phyloP scores from a whole-genome alignment of 495 filamentous ascomycete genomes.

The Zalerion maritima region DNA sequence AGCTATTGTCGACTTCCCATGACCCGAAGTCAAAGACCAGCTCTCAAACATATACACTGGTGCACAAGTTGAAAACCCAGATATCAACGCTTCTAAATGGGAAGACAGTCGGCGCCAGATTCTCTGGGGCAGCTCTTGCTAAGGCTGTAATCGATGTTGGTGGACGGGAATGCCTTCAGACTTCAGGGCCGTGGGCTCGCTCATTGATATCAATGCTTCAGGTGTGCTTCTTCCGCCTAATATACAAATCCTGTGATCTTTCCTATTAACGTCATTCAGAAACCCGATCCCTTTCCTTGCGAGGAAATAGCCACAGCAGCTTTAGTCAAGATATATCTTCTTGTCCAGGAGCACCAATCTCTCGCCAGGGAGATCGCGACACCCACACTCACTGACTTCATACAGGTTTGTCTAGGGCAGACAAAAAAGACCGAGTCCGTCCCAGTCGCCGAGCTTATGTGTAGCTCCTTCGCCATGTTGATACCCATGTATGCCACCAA shows the following conservation, averaged over 20 bases:
- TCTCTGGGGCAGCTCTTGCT: slow-evolving; percentile 58
- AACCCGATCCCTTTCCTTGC: slow-evolving; percentile 55
- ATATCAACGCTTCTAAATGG: slow-evolving; percentile 63
- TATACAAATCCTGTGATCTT: not conserved
- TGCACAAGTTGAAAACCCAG: slow-evolving; percentile 68
- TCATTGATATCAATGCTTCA: slow-evolving; percentile 54
- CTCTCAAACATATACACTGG: slow-evolving; percentile 45
- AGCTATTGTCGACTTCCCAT: slow-evolving; percentile 37
- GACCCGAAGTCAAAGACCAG: slow-evolving; percentile 34
- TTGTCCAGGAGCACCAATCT: slow-evolving; percentile 67
- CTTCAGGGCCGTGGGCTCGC: slow-evolving; percentile 55
- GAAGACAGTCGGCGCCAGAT: slow-evolving; percentile 54
- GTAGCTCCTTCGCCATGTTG: slow-evolving; percentile 48
- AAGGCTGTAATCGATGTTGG: slow-evolving; percentile 72
- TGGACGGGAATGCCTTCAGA: slow-evolving; percentile 61
- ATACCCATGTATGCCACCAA: slow-evolving; percentile 65
- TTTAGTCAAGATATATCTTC: slow-evolving; percentile 64
- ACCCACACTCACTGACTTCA: slow-evolving; percentile 59
- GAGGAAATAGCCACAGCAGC: slow-evolving; percentile 63
- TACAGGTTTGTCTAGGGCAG: slow-evolving; percentile 50
- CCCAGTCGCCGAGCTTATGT: slow-evolving; percentile 24
- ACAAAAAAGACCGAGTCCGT: slow-evolving; percentile 39
- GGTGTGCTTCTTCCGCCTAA: slow-evolving; percentile 27
- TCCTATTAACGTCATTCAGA: slow-evolving; percentile 29
- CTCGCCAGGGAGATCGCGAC: slow-evolving; percentile 80